A percentile compares a stretch with the other conserved stretches of the same genome.
Conservation (phyloP, 768 basidiomycete genomes). For the Cystofilobasidium capitatum region DNA sequence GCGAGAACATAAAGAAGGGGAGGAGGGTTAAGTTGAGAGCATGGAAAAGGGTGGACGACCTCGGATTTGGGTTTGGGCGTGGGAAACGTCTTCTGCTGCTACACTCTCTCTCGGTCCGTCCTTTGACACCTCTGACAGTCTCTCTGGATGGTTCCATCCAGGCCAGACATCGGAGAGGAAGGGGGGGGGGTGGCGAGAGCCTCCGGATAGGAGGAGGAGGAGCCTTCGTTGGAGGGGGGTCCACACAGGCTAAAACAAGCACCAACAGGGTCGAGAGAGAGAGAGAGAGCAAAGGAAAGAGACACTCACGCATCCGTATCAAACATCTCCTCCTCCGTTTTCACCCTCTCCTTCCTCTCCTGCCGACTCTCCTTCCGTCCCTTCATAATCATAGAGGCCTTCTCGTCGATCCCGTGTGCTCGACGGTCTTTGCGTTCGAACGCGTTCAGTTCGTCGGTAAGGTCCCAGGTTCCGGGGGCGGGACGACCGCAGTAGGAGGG, state of each 20-base stretch:
- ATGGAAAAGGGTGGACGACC: background rate
- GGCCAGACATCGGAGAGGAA: too few species aligned
- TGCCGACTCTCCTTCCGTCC: slow-evolving; percentile 32
- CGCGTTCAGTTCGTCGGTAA: slow-evolving; percentile 15
- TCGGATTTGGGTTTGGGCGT: background rate
- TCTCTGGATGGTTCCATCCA: too few species aligned
- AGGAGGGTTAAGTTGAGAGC: background rate
- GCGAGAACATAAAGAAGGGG: too few species aligned
- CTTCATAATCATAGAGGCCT: slow-evolving; percentile 29
- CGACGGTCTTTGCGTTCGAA: slow-evolving; percentile 9
- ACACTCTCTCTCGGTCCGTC: too few species aligned
- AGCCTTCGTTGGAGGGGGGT: too few species aligned
- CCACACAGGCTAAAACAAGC: too few species aligned
- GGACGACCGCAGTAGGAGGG: background rate
- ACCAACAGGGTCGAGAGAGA: background rate
- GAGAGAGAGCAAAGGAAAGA: background rate
- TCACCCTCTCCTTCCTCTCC: slow-evolving; percentile 32
- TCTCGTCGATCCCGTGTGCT: slow-evolving; percentile 17
- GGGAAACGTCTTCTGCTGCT: too few species aligned
- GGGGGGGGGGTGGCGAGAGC: too few species aligned
- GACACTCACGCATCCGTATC: slow-evolving; percentile 29
- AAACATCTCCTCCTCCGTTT: slow-evolving; percentile 34
- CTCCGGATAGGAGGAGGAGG: too few species aligned
- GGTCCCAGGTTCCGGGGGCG: slow-evolving; percentile 19
- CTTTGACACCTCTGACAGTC: too few species aligned